A percentile compares a stretch with the other conserved stretches of the same genome.
Evolutionary conservation across 2,329 filamentous ascomycete genomes (phyloP).

Genomic region (Clarireedia paspali): DNA sequence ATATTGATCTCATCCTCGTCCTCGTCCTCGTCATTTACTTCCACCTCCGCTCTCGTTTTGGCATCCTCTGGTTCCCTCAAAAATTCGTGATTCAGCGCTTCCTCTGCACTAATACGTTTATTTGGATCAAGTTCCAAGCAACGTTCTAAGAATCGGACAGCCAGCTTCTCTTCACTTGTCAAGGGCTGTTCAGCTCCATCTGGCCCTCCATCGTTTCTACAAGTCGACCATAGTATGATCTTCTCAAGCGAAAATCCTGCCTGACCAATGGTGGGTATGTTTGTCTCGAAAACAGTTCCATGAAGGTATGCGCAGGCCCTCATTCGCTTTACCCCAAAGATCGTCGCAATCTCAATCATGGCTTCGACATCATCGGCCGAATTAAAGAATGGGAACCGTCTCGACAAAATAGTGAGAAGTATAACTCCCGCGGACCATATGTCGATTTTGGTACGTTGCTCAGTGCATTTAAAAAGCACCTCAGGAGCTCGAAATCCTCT

Average conservation of each 20-base stretch:
- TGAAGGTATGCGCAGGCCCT: constrained; percentile 74
- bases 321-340: constrained; percentile 85
- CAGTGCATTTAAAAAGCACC: constrained; percentile 93
- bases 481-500: constrained; percentile 94
- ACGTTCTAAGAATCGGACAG: constrained; percentile 61
- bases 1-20: constrained; percentile 17
- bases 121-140: constrained; percentile 72
- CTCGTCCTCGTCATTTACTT: constrained; percentile 39
- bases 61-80: constrained; percentile 39
- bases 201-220: constrained; percentile 55
- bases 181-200: constrained; percentile 43
- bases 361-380: constrained; percentile 97
- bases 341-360: constrained; percentile 93
- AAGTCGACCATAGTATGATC: constrained; percentile 92
- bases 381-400: constrained; percentile 97
- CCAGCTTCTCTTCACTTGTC: constrained; percentile 60
- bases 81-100: constrained; percentile 69
- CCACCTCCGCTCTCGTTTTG: constrained; percentile 35
- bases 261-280: constrained; percentile 81
- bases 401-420: constrained; percentile 84
- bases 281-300: constrained; percentile 87
- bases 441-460: constrained; percentile 89
- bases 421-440: constrained; percentile 98
- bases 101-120: constrained; percentile 64
- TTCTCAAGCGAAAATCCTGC: constrained; percentile 84